phyloP scores from a whole-genome alignment of 306 rosid species.

The Cicer pinnatifidum region DNA sequence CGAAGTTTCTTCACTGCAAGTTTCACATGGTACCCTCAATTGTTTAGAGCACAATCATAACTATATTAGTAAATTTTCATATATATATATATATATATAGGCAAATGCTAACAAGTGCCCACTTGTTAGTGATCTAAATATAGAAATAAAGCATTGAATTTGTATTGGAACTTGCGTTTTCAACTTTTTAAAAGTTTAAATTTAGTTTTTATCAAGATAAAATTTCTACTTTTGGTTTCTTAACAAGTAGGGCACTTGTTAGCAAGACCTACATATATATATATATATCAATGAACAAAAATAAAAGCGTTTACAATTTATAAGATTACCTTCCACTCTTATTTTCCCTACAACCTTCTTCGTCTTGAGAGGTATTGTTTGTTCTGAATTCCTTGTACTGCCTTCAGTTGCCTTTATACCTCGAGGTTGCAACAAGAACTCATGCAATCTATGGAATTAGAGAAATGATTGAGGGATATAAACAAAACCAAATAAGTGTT shows the following conservation, averaged over 20 bases:
- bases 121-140: too few species aligned
- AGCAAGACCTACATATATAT: not conserved
- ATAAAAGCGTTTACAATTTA: not conserved
- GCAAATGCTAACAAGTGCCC: too few species aligned
- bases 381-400: conserved; percentile 62
- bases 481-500: conserved; percentile 20
- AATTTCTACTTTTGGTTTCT: too few species aligned
- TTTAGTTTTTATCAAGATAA: too few species aligned
- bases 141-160: too few species aligned
- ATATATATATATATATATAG: not conserved
- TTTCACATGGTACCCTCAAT: conserved; percentile 32
- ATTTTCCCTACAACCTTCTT: conserved; percentile 86
- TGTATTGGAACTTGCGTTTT: too few species aligned
- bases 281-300: not conserved
- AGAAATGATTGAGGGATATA: conserved; percentile 29
- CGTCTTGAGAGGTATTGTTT: conserved; percentile 58
- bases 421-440: conserved; percentile 81
- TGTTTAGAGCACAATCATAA: conserved; percentile 16
- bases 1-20: conserved; percentile 83
- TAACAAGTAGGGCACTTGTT: too few species aligned
- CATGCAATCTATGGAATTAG: conserved; percentile 61
- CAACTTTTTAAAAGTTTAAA: too few species aligned
- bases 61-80: not conserved
- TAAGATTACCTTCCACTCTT: conserved; percentile 82
- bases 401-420: conserved; percentile 62